Base-by-base conservation (phyloP, 176 grass and related monocot genomes). In the Tillandsia leiboldiana region DNA sequence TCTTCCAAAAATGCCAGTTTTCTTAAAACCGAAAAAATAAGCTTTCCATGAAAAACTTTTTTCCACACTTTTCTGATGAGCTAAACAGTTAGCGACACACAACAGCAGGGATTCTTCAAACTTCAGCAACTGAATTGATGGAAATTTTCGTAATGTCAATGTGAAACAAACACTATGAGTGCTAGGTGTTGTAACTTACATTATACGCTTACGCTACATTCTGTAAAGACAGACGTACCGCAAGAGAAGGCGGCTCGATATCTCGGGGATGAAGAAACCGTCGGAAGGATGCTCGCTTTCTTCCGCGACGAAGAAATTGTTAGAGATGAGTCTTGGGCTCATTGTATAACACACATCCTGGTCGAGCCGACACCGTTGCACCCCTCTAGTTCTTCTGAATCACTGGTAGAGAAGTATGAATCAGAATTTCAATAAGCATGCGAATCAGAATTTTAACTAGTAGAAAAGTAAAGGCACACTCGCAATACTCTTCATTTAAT, bases 341-440 rank as follows among this genome's bases (percentile, higher is more conserved):
- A 87, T 77, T 87, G 85, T 67, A 87, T 87, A 42, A 80, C 59
- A 9, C 81, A 83, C 10, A 70, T 65, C 61, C 77, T 73, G 47
- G 56, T 49, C 2, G 81, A 27, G 65, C 65, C 80, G 69, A 27
- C 69, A 0, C 77, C 71, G 12, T 54, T 65, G 0, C 70, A 70
- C 10, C 82, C 80, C 62, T 76, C 50, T 0, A 28, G 73, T 65
- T 83, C 85, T 53, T 65, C 81, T 0, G 77, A 80, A 80, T 87
- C 81, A 4, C 85, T 87, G 77, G 51, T 70, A 65, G 50, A 17
- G 69, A 72, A 69, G 76, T 29, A 42, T 42, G 33, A 7, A 42
- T 42, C 33, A 42, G 33, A 42, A 42, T 42, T 42, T 42, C 7
- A 42, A 42, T 6, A 42, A 42, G 33, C 33, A 42, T 42, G 7